Evolutionary conservation across 495 filamentous ascomycete genomes (phyloP), one percentile per base, ranked within the genome.

Genomic region (Terfezia claveryi): DNA sequence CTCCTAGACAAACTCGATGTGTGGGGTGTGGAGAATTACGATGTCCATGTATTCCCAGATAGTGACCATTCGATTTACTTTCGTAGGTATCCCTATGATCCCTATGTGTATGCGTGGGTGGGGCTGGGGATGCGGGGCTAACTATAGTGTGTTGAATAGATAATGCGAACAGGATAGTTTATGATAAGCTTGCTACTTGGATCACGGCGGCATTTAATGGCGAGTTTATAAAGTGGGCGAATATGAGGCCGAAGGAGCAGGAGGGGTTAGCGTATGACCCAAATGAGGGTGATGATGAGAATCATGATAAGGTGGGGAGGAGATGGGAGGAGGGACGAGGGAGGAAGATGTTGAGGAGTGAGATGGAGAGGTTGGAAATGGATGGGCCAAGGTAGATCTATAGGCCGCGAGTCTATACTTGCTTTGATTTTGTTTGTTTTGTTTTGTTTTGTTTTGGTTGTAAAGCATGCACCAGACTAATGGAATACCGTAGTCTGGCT

Each of bases 191-290:
- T 16, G 79, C 74, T 56, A 92, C 82, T 67, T 98, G 91, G 88
- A 77, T 98, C 54, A 74, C 94, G 65, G 94, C 95, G 65, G 91
- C 92, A 0, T 96, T 98, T 68, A 96, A 95, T 60, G 92, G 89
- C 23, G 89, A 95, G 65, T 98, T 89, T 84, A 66, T 87, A 52
- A 79, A 79, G 58, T 78, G 83, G n/a, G 71, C 74, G 6, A 69
- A 80, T 46, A 76, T 87, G 7, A 75, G 77, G 59, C 86, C 87
- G 1, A 70, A 67, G 44, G 44, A 49, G 44, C 14, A 49, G 44
- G 44, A 14, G 44, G 20, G 44, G 44, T 6, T 14, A 10, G 44
- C 14, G 44, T 32, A 32, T 32, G 27, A 32, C 8, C 41, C 41
- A 4, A 14, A 17, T n/a, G 23, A 51, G 50, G 50, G 8, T 1